Percentiles rank a stretch among this genome's conserved stretches.
Conservation (phyloP, 2,329 filamentous ascomycete species). For the Atkinsonella hypoxylon region DNA sequence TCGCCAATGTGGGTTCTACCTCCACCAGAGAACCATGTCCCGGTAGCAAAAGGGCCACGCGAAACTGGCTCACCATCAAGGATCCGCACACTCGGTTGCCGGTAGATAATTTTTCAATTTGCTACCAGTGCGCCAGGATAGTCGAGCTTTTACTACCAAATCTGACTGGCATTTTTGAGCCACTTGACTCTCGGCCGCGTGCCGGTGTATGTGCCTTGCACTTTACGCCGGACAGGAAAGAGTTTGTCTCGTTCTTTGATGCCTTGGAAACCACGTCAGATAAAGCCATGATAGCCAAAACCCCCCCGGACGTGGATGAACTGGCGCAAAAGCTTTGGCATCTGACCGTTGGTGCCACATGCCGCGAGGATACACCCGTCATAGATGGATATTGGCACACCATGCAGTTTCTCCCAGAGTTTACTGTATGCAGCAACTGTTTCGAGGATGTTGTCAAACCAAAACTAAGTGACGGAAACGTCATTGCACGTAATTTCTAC, state of each 20-base stretch:
- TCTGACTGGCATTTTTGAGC: conserved; percentile 54
- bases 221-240: conserved; percentile 36
- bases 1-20: conserved; percentile 46
- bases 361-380: conserved; percentile 50
- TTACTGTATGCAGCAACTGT: conserved; percentile 81
- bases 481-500: conserved; percentile 55
- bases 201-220: conserved; percentile 58
- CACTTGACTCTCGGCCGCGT: conserved; percentile 33
- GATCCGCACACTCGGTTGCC: conserved; percentile 53
- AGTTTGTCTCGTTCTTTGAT: conserved; percentile 49
- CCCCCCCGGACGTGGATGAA: conserved; percentile 42
- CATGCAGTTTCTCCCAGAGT: conserved; percentile 61
- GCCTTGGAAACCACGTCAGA: conserved; percentile 46
- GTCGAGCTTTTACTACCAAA: conserved; percentile 64
- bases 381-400: conserved; percentile 62
- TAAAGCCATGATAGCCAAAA: conserved; percentile 29
- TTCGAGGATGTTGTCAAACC: conserved; percentile 72
- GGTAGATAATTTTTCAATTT: conserved; percentile 63
- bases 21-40: conserved; percentile 44
- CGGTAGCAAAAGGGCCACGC: conserved; percentile 39
- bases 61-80: conserved; percentile 64
- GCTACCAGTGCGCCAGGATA: conserved; percentile 59
- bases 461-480: conserved; percentile 36
- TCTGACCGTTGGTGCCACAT: conserved; percentile 48
- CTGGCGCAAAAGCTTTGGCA: conserved; percentile 54